Conservation (phyloP, 192 early-diverging fungal species). For the Coemansia sp. region DNA sequence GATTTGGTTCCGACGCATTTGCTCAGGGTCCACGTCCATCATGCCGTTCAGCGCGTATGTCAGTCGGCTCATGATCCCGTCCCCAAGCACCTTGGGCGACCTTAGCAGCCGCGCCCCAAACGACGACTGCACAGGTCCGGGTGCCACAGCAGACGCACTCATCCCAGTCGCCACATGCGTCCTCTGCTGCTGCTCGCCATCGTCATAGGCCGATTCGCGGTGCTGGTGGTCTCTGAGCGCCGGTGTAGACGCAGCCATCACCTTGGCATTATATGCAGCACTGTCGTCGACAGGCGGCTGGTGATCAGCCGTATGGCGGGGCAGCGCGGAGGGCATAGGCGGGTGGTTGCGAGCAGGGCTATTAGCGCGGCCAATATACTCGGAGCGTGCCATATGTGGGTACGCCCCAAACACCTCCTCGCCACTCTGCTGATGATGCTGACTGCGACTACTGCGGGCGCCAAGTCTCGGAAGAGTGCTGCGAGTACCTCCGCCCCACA, state of each 20-base stretch:
- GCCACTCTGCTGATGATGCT: not conserved
- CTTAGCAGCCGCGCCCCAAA: slow-evolving; percentile 44
- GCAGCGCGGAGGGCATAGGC: not conserved
- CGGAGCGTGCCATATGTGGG: slow-evolving; percentile 43
- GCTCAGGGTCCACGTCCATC: slow-evolving; percentile 94
- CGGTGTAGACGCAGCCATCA: slow-evolving; percentile 44
- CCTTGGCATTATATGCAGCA: slow-evolving; percentile 1
- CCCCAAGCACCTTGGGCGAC: slow-evolving; percentile 46
- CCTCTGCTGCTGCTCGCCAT: not conserved
- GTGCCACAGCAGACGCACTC: not conserved
- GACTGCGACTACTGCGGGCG: slow-evolving; percentile 18
- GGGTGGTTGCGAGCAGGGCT: not conserved
- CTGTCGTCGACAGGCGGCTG: not conserved
- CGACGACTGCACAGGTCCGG: not conserved
- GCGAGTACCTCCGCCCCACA: slow-evolving; percentile 48
- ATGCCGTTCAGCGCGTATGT: slow-evolving; percentile 82
- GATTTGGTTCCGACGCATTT: slow-evolving; percentile 86
- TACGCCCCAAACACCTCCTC: not conserved
- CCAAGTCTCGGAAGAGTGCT: slow-evolving; percentile 49
- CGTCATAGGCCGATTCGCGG: not conserved
- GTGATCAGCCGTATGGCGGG: not conserved
- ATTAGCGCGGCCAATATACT: slow-evolving; percentile 32
- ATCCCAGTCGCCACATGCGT: not conserved
- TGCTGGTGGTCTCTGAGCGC: slow-evolving; percentile 13
- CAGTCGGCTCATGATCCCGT: slow-evolving; percentile 54